phyloP scores from a whole-genome alignment of 192 early-diverging fungal genomes.

The Chytriomyces confervae region DNA sequence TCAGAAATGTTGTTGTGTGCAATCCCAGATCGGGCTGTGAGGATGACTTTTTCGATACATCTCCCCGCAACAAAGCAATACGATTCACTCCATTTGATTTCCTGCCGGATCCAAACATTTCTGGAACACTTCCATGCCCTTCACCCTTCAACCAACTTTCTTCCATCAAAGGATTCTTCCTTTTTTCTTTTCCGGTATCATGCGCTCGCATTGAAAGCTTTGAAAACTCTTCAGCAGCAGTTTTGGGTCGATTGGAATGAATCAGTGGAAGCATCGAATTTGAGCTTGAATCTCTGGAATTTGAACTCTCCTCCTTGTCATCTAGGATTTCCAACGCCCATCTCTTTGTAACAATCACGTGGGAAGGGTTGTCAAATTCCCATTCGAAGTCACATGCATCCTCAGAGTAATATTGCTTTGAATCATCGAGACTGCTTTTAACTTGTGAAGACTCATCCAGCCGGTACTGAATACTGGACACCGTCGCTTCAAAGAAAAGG shows the following conservation, averaged over 20 bases:
- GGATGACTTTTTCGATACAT: background rate
- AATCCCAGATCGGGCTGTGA: background rate
- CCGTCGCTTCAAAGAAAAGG: constrained; percentile 16
- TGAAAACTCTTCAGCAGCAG: background rate
- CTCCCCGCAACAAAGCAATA: too few relatives aligned
- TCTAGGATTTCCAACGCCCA: background rate
- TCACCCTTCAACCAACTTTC: too few relatives aligned
- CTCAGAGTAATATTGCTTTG: background rate
- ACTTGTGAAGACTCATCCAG: background rate
- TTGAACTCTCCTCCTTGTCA: too few relatives aligned
- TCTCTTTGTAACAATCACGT: constrained; percentile 10
- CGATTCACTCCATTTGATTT: too few relatives aligned
- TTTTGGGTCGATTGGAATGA: background rate
- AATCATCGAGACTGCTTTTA: background rate
- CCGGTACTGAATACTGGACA: background rate
- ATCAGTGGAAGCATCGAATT: background rate
- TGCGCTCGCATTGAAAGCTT: background rate
- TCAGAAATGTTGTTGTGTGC: background rate
- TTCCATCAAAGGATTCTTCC: too few relatives aligned
- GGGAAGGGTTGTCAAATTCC: constrained; percentile 27
- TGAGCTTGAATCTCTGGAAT: background rate
- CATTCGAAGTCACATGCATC: background rate
- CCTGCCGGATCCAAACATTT: background rate
- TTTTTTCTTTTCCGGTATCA: too few relatives aligned
- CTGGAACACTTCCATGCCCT: too few relatives aligned